Evolutionary conservation across 1,139 yeast species (phyloP).

Genomic region (Taphrina wiesneri): DNA sequence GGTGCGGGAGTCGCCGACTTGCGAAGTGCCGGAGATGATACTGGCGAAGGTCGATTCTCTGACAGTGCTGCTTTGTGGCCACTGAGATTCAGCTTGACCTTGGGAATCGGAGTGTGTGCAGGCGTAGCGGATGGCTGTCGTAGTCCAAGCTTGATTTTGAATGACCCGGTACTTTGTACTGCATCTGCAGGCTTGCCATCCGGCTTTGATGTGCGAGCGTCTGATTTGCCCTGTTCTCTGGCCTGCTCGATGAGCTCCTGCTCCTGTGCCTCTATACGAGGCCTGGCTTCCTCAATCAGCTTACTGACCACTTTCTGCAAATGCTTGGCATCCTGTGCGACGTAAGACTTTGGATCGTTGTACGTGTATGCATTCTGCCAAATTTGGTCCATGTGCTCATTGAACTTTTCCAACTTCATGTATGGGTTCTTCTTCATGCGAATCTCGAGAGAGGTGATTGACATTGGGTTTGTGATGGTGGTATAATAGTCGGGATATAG

Average conservation of each 20-base stretch:
- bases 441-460: constrained; percentile 44
- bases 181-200: neutral
- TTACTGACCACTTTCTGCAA: constrained; percentile 44
- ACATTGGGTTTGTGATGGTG: constrained; percentile 50
- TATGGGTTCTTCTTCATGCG: constrained; percentile 51
- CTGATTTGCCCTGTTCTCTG: neutral
- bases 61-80: constrained; percentile 2
- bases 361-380: constrained; percentile 82
- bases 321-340: constrained; percentile 71
- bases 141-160: constrained; percentile 23
- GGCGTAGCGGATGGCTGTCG: constrained; percentile 22
- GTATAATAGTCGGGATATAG: constrained; percentile 80
- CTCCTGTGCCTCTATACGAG: constrained; percentile 11
- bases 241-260: constrained; percentile 6
- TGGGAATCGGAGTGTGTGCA: neutral
- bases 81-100: constrained; percentile 5
- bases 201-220: constrained; percentile 2
- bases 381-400: constrained; percentile 73
- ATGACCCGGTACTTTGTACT: neutral
- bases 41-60: neutral
- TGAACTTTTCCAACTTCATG: constrained; percentile 58
- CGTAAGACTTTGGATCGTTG: constrained; percentile 84
- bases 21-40: constrained; percentile 3
- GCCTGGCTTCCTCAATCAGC: constrained; percentile 20
- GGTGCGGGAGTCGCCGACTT: constrained; percentile 16